Evolutionary conservation across 2,329 filamentous ascomycete species (phyloP).

Genomic region (Aureobasidium sp.): DNA sequence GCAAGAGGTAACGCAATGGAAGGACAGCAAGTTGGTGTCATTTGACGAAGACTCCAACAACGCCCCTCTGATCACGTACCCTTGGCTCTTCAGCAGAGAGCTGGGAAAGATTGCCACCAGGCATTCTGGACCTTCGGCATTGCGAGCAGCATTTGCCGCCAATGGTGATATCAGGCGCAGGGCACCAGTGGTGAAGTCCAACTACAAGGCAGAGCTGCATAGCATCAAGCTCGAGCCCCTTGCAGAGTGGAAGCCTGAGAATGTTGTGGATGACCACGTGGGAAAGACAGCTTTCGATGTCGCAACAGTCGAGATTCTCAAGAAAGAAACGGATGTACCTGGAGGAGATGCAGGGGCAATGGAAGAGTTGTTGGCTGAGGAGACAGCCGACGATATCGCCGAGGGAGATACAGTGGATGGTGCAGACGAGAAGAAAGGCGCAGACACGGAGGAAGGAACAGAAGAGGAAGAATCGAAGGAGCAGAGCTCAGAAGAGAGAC

Average conservation of each 20-base stretch:
- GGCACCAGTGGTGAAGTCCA: not conserved
- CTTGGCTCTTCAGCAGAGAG: conserved; percentile 76
- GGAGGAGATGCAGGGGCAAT: not conserved
- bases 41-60: conserved; percentile 32
- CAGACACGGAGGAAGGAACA: too few species aligned
- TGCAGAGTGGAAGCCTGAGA: not conserved
- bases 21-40: conserved; percentile 39
- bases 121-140: not conserved
- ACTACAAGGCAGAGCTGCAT: not conserved
- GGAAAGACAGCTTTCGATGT: not conserved
- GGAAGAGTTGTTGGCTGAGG: too few species aligned
- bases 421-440: too few species aligned
- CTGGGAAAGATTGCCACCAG: conserved; percentile 56
- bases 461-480: not conserved
- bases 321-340: too few species aligned
- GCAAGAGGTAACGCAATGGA: conserved; percentile 55
- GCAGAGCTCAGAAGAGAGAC: not conserved
- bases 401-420: too few species aligned
- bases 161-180: not conserved
- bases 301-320: not conserved
- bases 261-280: not conserved
- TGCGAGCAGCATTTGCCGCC: not conserved
- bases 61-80: conserved; percentile 85
- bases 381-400: too few species aligned
- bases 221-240: conserved; percentile 1